Evolutionary conservation across 1,284 basidiomycete species (phyloP), one percentile per base, ranked within the genome.

Genomic region (Coniferiporia weirii): DNA sequence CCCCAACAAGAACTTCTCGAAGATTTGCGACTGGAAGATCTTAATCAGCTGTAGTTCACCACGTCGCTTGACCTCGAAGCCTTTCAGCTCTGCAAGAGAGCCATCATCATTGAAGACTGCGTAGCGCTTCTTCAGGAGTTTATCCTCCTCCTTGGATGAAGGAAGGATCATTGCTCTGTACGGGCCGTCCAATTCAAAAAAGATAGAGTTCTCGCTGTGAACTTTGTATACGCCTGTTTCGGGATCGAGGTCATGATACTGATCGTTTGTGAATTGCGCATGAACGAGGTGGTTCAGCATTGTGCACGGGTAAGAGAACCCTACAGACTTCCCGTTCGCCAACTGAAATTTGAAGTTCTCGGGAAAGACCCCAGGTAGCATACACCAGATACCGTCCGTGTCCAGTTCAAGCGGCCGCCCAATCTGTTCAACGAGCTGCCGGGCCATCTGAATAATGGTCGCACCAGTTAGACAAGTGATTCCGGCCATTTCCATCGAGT

Each of bases 401-500:
- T 99, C 97, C 64, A 99, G 77, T 70, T 99, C 97, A 56, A 99
- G 84, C 0, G 97, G 97, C 17, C 97, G 86, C 1, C 97, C 97
- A 58, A 99, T 95, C 71, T 97, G 93, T 67, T 99, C 97, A 27
- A 99, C 97, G 13, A 97, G 80, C 63, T 96, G 91, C 43, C 97
- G 86, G n/a, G 97, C 97, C 94, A 99, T 96, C 72, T 99, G 97
- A 67, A 99, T 99, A 75, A 99, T 99, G 3, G 86, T 93, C 5
- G 97, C 95, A n/a, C 97, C 97, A 0, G 97, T 99, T 52, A 99
- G 77, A 76, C 97, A 99, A 8, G 97, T 99, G 67, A 99, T 98
- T 19, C 97, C 97, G 0, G 97, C 97, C 97, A 99, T 99, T 77
- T 99, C 97, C 97, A 99, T 99, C 43, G 95, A 98, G 74, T 99